Percentiles rank a stretch among this genome's conserved stretches.
Conservation (phyloP, 371 early-diverging fungal species). For the Mucor piriformis region DNA sequence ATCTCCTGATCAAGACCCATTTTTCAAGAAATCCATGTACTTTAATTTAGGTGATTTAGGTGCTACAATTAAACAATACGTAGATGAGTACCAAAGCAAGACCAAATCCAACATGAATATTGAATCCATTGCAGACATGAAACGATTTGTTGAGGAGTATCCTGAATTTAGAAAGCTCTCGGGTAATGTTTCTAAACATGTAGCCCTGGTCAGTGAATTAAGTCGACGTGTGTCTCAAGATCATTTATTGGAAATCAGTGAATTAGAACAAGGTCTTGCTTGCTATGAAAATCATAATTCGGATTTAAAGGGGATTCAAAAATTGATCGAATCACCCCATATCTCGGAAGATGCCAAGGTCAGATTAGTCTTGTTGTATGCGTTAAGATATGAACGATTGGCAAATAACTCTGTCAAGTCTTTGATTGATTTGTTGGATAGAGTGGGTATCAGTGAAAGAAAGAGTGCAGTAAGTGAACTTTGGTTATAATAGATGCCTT, state of each 20-base stretch:
- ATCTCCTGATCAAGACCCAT: slow-evolving; percentile 85
- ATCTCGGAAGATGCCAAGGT: slow-evolving; percentile 79
- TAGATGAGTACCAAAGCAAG: slow-evolving; percentile 89
- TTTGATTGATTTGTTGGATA: slow-evolving; percentile 71
- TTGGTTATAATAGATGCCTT: not conserved
- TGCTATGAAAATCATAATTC: slow-evolving; percentile 81
- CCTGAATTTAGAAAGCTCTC: slow-evolving; percentile 94
- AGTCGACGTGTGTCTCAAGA: slow-evolving; percentile 77
- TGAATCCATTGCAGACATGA: slow-evolving; percentile 96
- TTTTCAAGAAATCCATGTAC: slow-evolving; percentile 87
- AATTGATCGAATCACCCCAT: slow-evolving; percentile 64
- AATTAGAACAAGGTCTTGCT: slow-evolving; percentile 94
- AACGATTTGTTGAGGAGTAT: slow-evolving; percentile 96
- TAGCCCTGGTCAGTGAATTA: slow-evolving; percentile 91
- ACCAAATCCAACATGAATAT: slow-evolving; percentile 88
- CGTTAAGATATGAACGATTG: slow-evolving; percentile 87
- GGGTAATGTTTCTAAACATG: slow-evolving; percentile 97
- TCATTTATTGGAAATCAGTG: slow-evolving; percentile 82
- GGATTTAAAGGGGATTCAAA: slow-evolving; percentile 78
- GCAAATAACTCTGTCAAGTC: slow-evolving; percentile 68
- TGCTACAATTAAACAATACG: slow-evolving; percentile 89
- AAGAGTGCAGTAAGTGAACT: slow-evolving; percentile 64
- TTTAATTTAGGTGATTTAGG: slow-evolving; percentile 95
- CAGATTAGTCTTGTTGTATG: slow-evolving; percentile 82
- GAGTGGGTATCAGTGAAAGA: slow-evolving; percentile 69